Evolutionary conservation across 148 eudicot species (phyloP).

Genomic region (Rhododendron williamsianum): DNA sequence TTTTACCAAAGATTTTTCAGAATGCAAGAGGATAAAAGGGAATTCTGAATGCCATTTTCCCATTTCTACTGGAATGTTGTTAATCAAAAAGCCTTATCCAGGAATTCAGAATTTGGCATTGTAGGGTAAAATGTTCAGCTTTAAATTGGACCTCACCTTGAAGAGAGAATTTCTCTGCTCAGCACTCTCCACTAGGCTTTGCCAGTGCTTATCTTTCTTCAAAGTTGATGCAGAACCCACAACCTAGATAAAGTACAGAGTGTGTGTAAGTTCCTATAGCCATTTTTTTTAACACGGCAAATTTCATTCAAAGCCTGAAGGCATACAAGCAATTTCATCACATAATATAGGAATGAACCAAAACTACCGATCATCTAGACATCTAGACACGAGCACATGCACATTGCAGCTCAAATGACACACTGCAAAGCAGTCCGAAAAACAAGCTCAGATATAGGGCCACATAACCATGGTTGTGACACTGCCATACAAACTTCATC

Average conservation of each 20-base stretch:
- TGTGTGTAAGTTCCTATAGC: neutral
- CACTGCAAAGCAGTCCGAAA: neutral
- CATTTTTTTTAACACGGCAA: neutral
- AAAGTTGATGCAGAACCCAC: constrained; percentile 85
- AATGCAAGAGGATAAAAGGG: neutral
- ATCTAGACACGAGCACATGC: neutral
- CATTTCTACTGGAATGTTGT: neutral
- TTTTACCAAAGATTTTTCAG: neutral
- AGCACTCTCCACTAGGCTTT: constrained; percentile 71
- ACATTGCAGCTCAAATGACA: neutral
- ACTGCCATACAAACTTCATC: neutral
- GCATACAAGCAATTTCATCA: neutral
- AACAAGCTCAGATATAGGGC: neutral
- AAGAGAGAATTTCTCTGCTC: constrained; percentile 49
- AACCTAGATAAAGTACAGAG: constrained; percentile 40
- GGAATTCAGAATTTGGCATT: neutral
- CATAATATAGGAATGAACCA: neutral
- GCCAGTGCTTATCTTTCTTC: constrained; percentile 77
- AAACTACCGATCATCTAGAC: neutral
- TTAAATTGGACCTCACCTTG: constrained; percentile 37
- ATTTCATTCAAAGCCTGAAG: neutral
- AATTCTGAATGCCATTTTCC: neutral
- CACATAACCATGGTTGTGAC: neutral
- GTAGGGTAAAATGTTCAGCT: neutral
- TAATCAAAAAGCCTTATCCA: neutral